Evolutionary conservation across 805 yeast species (phyloP).

Genomic region (Wickerhamomyces xylosicus): DNA sequence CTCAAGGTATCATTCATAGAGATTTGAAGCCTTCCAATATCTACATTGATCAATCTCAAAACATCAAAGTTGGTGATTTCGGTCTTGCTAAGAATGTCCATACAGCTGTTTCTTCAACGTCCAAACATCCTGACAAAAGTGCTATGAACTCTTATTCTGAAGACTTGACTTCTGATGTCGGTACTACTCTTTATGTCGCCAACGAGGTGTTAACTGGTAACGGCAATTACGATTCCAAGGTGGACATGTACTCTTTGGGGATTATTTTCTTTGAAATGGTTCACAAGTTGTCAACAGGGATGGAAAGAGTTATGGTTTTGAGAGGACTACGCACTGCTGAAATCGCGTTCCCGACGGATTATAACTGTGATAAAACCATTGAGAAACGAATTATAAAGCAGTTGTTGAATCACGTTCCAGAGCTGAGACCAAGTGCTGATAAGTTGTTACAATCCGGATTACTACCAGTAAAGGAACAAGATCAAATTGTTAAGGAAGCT

Average conservation of each 20-base stretch:
- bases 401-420: conserved; percentile 73
- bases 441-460: conserved; percentile 69
- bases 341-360: conserved; percentile 64
- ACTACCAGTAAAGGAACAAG: conserved; percentile 84
- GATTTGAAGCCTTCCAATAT: conserved; percentile 94
- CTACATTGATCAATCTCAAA: conserved; percentile 82
- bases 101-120: conserved; percentile 23
- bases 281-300: conserved; percentile 73
- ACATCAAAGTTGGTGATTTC: conserved; percentile 92
- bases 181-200: conserved; percentile 91
- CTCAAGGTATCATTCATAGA: conserved; percentile 90
- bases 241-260: conserved; percentile 93
- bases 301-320: conserved; percentile 83
- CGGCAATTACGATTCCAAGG: conserved; percentile 81
- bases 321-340: conserved; percentile 47
- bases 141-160: conserved; percentile 29
- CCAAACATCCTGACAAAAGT: conserved; percentile 5
- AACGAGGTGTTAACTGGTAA: conserved; percentile 70
- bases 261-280: conserved; percentile 94
- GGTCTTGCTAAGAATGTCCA: conserved; percentile 92
- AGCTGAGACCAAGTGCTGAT: conserved; percentile 68
- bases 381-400: conserved; percentile 62
- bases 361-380: conserved; percentile 37
- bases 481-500: conserved; percentile 82
- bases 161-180: conserved; percentile 85